phyloP scores from a whole-genome alignment of 2,329 filamentous ascomycete genomes.

The Colletotrichum sp. region DNA sequence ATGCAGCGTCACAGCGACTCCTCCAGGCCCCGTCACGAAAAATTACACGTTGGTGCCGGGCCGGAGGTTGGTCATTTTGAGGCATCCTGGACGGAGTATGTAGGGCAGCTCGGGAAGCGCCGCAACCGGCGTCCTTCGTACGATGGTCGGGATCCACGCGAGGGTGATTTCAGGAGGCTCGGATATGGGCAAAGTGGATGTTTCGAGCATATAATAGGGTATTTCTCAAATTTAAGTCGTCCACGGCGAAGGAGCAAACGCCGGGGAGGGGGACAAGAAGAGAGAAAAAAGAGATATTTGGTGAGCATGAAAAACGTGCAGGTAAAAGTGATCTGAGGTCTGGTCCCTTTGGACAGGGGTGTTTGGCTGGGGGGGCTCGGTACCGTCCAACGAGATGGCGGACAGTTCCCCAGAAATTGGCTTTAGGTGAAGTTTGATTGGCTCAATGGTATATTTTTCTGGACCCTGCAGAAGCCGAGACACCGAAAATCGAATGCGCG shows the following conservation, averaged over 20 bases:
- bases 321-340: neutral
- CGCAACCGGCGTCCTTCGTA: neutral
- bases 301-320: neutral
- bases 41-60: neutral
- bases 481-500: neutral
- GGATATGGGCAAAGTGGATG: neutral
- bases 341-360: neutral
- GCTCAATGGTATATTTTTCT: neutral
- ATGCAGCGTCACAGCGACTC: neutral
- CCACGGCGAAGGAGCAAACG: neutral
- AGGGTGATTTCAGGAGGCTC: neutral
- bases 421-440: neutral
- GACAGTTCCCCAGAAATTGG: slow-evolving; percentile 2
- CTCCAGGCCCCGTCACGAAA: neutral
- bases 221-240: neutral
- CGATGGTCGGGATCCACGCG: neutral
- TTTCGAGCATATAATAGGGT: neutral
- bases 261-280: neutral
- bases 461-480: slow-evolving; percentile 1
- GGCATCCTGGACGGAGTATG: neutral
- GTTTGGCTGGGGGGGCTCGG: neutral
- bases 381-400: neutral
- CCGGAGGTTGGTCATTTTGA: neutral
- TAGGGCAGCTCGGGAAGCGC: neutral
- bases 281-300: neutral